A percentile compares a stretch with the other conserved stretches of the same genome.
These are phyloP conservation scores for Pleochaeta shiraiana DNA, from an alignment of 2,329 filamentous ascomycete genomes.

Conservation along the genomic window DNA sequence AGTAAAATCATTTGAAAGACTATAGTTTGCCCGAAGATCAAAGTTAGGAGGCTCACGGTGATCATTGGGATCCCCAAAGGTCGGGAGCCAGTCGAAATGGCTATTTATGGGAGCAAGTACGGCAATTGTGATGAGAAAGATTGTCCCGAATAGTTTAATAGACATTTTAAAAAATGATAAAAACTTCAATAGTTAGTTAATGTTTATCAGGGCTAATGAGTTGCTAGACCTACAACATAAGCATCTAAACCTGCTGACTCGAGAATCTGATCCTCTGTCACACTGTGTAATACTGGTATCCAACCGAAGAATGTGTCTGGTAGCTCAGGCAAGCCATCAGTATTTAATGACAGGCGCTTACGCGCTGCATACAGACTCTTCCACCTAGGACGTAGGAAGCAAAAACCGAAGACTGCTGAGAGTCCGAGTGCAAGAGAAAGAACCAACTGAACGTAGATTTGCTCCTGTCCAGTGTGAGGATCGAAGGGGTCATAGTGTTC, in stretches of 20 bases:
- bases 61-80: constrained; percentile 13
- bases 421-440: constrained; percentile 50
- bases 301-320: constrained; percentile 78
- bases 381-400: constrained; percentile 77
- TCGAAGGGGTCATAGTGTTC: constrained; percentile 12
- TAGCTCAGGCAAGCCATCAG: constrained; percentile 46
- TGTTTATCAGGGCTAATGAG: background rate
- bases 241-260: constrained; percentile 84
- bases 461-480: constrained; percentile 12
- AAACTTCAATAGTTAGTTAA: constrained; percentile 30
- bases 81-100: constrained; percentile 27
- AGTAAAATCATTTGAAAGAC: background rate
- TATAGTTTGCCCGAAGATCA: background rate
- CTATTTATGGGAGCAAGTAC: constrained; percentile 76
- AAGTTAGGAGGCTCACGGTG: constrained; percentile 12
- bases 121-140: constrained; percentile 59
- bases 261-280: constrained; percentile 77
- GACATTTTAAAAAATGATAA: constrained; percentile 93
- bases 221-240: constrained; percentile 44
- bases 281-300: constrained; percentile 67
- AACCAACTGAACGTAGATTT: constrained; percentile 37
- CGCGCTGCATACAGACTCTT: constrained; percentile 74
- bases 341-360: constrained; percentile 45
- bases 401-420: constrained; percentile 54
- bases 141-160: constrained; percentile 56